Conservation (phyloP, 2,329 filamentous ascomycete species). For the Xenosphaeropsis pyriputrescens region DNA sequence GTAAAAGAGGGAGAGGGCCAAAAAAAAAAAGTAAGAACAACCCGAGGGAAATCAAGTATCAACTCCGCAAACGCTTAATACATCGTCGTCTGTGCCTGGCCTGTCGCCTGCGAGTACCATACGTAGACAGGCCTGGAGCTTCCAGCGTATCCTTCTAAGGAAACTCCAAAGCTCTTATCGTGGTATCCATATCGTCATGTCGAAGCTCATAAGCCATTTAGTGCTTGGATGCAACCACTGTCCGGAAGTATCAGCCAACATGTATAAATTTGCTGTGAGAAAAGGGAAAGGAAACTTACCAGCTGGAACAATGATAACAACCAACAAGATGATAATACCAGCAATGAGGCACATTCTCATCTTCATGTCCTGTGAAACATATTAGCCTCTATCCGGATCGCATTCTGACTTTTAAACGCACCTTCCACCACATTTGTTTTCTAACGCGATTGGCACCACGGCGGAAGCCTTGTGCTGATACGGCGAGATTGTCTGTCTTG, state of each 20-base stretch:
- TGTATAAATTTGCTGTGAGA: not conserved
- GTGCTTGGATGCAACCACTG: slow-evolving; percentile 28
- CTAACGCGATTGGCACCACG: slow-evolving; percentile 91
- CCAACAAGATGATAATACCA: slow-evolving; percentile 79
- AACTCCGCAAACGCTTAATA: slow-evolving; percentile 3
- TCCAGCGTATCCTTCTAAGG: slow-evolving; percentile 9
- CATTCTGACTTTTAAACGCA: too few relatives aligned
- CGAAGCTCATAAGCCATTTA: slow-evolving; percentile 12
- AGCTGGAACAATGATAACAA: slow-evolving; percentile 87
- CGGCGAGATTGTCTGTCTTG: slow-evolving; percentile 88
- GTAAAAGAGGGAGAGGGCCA: too few relatives aligned
- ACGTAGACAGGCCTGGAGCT: slow-evolving; percentile 20
- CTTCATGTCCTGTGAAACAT: slow-evolving; percentile 63
- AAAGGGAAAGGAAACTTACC: slow-evolving; percentile 41
- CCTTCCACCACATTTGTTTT: slow-evolving; percentile 98
- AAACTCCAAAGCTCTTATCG: too few relatives aligned
- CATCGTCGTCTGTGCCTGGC: slow-evolving; percentile 7
- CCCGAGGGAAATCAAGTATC: slow-evolving; percentile 8
- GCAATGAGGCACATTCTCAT: slow-evolving; percentile 95
- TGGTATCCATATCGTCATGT: too few relatives aligned
- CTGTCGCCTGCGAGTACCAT: slow-evolving; percentile 21
- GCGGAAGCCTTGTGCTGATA: slow-evolving; percentile 89
- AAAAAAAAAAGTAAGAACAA: too few relatives aligned
- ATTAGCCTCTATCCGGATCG: too few relatives aligned
- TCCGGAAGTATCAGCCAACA: not conserved